phyloP scores from a whole-genome alignment of 305 asterid genomes.

The Fraxinus sp. region DNA sequence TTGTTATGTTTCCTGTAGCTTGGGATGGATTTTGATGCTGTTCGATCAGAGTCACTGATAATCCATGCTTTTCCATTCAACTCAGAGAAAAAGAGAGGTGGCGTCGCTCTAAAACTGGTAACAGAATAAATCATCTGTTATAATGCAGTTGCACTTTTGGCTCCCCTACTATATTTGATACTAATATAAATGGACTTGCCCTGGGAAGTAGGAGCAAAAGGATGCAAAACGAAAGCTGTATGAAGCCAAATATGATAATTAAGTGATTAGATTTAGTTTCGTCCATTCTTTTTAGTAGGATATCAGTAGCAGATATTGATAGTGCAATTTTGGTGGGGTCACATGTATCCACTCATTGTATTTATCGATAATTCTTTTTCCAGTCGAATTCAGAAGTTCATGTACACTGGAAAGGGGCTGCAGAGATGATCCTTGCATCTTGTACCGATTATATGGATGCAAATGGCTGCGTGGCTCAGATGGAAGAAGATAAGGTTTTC shows the following conservation, averaged over 20 bases:
- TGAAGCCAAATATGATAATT: not conserved
- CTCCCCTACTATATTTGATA: conserved; percentile 10
- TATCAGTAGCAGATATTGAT: conserved; percentile 1
- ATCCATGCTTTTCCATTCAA: conserved; percentile 92
- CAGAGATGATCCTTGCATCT: conserved; percentile 78
- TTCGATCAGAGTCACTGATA: conserved; percentile 53
- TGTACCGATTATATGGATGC: conserved; percentile 74
- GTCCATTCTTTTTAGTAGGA: not conserved
- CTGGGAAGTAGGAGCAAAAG: not conserved
- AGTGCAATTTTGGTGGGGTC: not conserved
- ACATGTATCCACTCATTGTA: not conserved
- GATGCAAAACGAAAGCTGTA: not conserved
- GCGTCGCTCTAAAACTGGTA: conserved; percentile 81
- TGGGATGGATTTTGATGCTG: conserved; percentile 76
- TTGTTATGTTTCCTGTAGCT: conserved; percentile 47
- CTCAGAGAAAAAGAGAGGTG: conserved; percentile 94
- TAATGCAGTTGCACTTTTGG: not conserved
- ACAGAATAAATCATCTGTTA: conserved; percentile 22
- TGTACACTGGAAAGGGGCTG: conserved; percentile 98
- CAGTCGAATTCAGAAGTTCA: conserved; percentile 68
- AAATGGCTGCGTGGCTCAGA: conserved; percentile 46
- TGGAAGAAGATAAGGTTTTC: conserved; percentile 70
- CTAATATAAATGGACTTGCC: not conserved
- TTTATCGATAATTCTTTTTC: conserved; percentile 20
- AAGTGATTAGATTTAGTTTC: not conserved